Evolutionary conservation across 345 rosid species (phyloP).

Genomic region (Citrus australasica): DNA sequence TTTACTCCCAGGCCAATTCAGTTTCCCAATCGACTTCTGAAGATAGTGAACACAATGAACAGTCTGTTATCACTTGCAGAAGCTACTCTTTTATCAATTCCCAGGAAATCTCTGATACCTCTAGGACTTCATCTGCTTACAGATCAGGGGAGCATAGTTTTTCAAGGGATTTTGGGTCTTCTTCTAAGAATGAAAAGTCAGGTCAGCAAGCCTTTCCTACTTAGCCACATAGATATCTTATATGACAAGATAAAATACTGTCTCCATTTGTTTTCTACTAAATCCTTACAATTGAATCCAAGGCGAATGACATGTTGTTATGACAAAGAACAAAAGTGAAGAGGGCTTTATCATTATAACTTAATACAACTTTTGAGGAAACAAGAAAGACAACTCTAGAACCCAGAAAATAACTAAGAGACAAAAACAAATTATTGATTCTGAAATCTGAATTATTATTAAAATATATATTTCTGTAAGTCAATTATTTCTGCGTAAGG

Average conservation of each 20-base stretch:
- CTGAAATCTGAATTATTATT: no score
- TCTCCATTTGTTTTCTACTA: not conserved
- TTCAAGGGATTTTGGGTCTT: slow-evolving; percentile 17
- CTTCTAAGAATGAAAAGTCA: slow-evolving; percentile 11
- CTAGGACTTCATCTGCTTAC: slow-evolving; percentile 15
- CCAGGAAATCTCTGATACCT: slow-evolving; percentile 13
- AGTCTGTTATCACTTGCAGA: slow-evolving; percentile 7
- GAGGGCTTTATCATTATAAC: not conserved
- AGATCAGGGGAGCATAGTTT: slow-evolving; percentile 5
- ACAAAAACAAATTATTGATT: no score
- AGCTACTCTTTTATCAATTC: slow-evolving; percentile 14
- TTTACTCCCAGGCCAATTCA: slow-evolving; percentile 36
- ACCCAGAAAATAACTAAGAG: not conserved
- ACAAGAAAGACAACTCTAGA: not conserved
- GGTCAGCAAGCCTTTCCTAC: slow-evolving; percentile 11
- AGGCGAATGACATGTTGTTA: not conserved
- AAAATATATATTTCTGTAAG: no score
- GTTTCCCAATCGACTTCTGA: slow-evolving; percentile 24
- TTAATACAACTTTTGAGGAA: not conserved
- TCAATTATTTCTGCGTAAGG: no score
- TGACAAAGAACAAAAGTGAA: not conserved
- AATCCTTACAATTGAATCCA: not conserved
- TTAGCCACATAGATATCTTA: not conserved
- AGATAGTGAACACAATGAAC: slow-evolving; percentile 16
- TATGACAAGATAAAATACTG: not conserved